Evolutionary conservation across 1,139 yeast species (phyloP), one percentile per base, ranked within the genome.

Genomic region (Lodderomyces pseudojiufengensis): DNA sequence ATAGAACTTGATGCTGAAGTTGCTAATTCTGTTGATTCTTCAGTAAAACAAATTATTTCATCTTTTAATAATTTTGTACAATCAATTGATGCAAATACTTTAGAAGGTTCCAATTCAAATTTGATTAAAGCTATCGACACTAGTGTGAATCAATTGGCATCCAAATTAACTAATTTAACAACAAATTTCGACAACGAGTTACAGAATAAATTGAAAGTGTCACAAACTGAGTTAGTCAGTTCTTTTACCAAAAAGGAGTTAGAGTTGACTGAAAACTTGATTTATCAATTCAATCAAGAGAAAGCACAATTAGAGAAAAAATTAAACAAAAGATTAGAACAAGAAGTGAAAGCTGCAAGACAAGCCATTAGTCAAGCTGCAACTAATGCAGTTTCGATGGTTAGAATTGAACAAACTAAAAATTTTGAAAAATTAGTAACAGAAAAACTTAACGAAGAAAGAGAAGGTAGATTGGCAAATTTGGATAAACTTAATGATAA

Each of bases 401-500:
- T 84, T 40, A 79, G 87, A 52, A 68, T 82, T 41, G 82, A 79
- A 47, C 84, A 84, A 50, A 78, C 88, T 41, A 75, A 80, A 49
- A 79, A 80, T 52, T 83, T 87, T 58, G 80, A 84, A 46, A 65
- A 73, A 44, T 70, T 80, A 43, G 68, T 92, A 39, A 61, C 73
- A 34, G 74, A 77, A 32, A 77, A 75, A 45, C 75, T 94, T 35
- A 95, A 87, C 49, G 52, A 65, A 23, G 98, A 92, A 67, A 82
- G 97, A 60, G 70, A 79, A 40, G 88, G 90, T 24, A 81, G 95
- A 55, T 75, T 88, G 49, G 75, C 84, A 35, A 73, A 81, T 52
- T 71, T 92, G 50, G 72, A 73, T 23, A 75, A 76, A 42, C 70
- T 94, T 40, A 66, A 76, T 47, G 53, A 64, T 23, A 73, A 83